phyloP scores from a whole-genome alignment of 2,329 filamentous ascomycete genomes.

The Ophiostoma montium region DNA sequence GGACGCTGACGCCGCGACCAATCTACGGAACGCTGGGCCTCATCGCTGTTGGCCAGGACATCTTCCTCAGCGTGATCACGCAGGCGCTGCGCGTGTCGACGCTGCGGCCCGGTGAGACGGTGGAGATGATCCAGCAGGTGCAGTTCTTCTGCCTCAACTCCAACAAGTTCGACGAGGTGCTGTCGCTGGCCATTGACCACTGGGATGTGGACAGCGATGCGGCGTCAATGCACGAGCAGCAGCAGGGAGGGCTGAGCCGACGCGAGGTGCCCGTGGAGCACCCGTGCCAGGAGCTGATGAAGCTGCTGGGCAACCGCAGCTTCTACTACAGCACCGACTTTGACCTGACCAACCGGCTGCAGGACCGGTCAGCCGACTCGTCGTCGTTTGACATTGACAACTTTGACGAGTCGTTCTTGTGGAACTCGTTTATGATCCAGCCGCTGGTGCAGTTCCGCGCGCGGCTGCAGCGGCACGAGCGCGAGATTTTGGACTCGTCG shows the following conservation, averaged over 20 bases:
- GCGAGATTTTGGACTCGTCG: conserved; percentile 67
- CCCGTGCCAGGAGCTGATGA: conserved; percentile 80
- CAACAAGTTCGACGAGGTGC: conserved; percentile 69
- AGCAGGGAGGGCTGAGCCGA: conserved; percentile 43
- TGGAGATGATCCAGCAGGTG: conserved; percentile 74
- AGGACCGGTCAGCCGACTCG: conserved; percentile 68
- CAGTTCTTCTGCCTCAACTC: conserved; percentile 90
- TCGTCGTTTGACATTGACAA: conserved; percentile 81
- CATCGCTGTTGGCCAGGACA: conserved; percentile 68
- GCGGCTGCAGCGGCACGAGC: conserved; percentile 60
- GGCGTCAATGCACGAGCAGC: conserved; percentile 34
- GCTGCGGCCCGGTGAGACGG: conserved; percentile 73
- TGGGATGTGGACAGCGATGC: conserved; percentile 37
- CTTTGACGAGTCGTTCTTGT: conserved; percentile 82
- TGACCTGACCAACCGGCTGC: conserved; percentile 82
- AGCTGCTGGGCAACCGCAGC: conserved; percentile 79
- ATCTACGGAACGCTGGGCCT: conserved; percentile 80
- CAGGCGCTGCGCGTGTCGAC: conserved; percentile 65
- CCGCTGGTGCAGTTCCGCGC: conserved; percentile 83
- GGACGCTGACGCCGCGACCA: conserved; percentile 55
- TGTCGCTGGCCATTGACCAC: conserved; percentile 32
- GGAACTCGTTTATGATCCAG: conserved; percentile 98
- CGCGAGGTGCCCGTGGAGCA: conserved; percentile 65
- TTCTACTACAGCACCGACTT: conserved; percentile 99
- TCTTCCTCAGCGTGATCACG: conserved; percentile 84